phyloP scores from a whole-genome alignment of 1,139 yeast genomes.

The Yamadazyma sp. region DNA sequence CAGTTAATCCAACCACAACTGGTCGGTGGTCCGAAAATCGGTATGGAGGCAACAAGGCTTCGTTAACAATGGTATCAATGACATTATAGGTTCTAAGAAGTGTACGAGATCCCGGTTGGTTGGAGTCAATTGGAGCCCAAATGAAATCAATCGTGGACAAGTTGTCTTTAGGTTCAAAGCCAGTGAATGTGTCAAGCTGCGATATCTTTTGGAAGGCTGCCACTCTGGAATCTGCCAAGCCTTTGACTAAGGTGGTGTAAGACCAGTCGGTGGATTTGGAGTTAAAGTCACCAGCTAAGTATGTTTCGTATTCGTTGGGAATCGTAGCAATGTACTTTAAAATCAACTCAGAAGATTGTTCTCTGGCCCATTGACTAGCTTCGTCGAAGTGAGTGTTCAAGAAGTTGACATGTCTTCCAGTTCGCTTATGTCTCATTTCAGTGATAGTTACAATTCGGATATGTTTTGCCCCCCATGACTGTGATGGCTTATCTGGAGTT shows the following conservation, averaged over 20 bases:
- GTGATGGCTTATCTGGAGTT: slow-evolving; percentile 43
- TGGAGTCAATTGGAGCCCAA: slow-evolving; percentile 24
- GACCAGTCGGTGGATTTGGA: slow-evolving; percentile 14
- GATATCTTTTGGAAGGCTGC: slow-evolving; percentile 21
- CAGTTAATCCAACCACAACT: slow-evolving; percentile 20
- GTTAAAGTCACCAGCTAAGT: slow-evolving; percentile 26
- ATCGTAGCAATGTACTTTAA: slow-evolving; percentile 28
- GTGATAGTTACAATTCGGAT: slow-evolving; percentile 44
- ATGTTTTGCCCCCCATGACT: slow-evolving; percentile 43
- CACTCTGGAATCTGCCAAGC: slow-evolving; percentile 20
- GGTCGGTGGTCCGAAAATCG: slow-evolving; percentile 49
- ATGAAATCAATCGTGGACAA: slow-evolving; percentile 27
- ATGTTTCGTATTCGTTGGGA: slow-evolving; percentile 32
- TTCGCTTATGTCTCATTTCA: slow-evolving; percentile 23
- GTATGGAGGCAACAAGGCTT: slow-evolving; percentile 12
- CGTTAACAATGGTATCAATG: slow-evolving; percentile 25
- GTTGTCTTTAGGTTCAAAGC: slow-evolving; percentile 30
- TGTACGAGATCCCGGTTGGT: slow-evolving; percentile 11
- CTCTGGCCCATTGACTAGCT: slow-evolving; percentile 37
- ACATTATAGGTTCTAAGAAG: slow-evolving; percentile 34
- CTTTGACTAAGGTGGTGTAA: slow-evolving; percentile 27
- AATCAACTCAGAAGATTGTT: slow-evolving; percentile 28
- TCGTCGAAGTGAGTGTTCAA: slow-evolving; percentile 48
- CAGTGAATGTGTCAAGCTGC: slow-evolving; percentile 37
- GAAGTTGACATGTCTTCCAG: slow-evolving; percentile 28